phyloP scores from a whole-genome alignment of 139 green algal genomes.

The Penium margaritaceum region DNA sequence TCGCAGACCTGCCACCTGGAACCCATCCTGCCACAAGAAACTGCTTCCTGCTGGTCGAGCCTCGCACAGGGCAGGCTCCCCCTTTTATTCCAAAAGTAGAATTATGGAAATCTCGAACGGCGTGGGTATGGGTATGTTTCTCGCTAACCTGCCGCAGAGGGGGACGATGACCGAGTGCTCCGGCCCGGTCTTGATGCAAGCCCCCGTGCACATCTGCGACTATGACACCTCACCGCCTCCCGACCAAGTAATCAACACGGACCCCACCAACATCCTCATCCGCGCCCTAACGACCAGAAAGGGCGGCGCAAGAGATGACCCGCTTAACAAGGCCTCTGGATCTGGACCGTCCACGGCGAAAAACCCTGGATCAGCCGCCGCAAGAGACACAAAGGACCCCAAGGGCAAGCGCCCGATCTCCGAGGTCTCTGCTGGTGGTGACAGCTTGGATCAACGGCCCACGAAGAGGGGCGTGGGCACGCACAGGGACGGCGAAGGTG shows the following conservation, averaged over 20 bases:
- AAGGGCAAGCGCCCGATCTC: no score
- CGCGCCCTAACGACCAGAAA: constrained; percentile 38
- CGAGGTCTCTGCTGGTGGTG: not conserved
- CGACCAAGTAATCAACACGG: constrained; percentile 33
- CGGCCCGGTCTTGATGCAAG: no score
- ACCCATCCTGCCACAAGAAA: no score
- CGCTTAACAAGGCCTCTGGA: constrained; percentile 10
- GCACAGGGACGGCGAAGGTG: not conserved
- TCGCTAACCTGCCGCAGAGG: no score
- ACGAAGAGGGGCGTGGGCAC: constrained; percentile 1
- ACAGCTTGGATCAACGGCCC: not conserved
- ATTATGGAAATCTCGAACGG: no score
- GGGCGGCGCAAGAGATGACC: constrained; percentile 6
- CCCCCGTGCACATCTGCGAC: constrained; percentile 36
- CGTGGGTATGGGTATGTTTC: no score
- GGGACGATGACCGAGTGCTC: no score
- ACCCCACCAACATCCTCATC: constrained; percentile 40
- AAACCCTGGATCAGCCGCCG: not conserved
- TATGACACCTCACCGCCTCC: constrained; percentile 27
- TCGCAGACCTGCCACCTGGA: no score
- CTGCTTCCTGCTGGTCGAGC: no score
- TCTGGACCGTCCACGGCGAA: not conserved
- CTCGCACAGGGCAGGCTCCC: no score
- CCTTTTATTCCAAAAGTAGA: no score
- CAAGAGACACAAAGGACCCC: no score